A percentile compares a stretch with the other conserved stretches of the same genome.
These are phyloP conservation scores for Sisymbrium irio DNA, from an alignment of 345 rosid species.

Conservation along the genomic window DNA sequence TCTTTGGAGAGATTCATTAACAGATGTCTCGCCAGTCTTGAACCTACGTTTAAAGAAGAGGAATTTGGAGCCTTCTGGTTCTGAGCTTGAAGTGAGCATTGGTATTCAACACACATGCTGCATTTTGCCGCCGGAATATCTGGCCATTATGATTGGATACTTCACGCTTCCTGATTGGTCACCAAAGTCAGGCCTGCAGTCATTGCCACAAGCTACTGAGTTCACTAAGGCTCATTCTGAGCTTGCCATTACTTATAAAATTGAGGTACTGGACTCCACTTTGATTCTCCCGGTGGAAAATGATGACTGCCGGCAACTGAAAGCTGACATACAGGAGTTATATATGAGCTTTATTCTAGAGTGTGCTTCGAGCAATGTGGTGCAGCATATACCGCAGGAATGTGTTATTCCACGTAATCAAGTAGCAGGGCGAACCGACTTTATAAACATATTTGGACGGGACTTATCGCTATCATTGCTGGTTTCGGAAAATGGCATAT, in stretches of 20 bases:
- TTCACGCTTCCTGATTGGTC: conserved; percentile 83
- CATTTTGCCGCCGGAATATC: conserved; percentile 62
- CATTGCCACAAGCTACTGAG: conserved; percentile 30
- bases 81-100: conserved; percentile 71
- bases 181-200: conserved; percentile 40
- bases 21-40: conserved; percentile 57
- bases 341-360: conserved; percentile 45
- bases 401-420: conserved; percentile 49
- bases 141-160: conserved; percentile 80
- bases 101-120: conserved; percentile 86
- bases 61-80: conserved; percentile 40
- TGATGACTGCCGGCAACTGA: conserved; percentile 50
- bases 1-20: conserved; percentile 65
- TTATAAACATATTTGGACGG: conserved; percentile 69
- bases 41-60: conserved; percentile 64
- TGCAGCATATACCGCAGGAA: conserved; percentile 54
- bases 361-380: conserved; percentile 40
- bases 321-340: conserved; percentile 53
- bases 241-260: conserved; percentile 47
- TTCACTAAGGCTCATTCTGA: conserved; percentile 22
- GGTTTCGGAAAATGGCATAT: conserved; percentile 43
- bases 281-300: conserved; percentile 56
- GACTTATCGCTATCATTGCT: conserved; percentile 52
- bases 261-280: conserved; percentile 72
- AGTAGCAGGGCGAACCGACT: conserved; percentile 43